Percentiles rank a stretch among this genome's conserved stretches.
Evolutionary conservation across 768 basidiomycete species (phyloP).

Genomic region (Naganishia kalamii): DNA sequence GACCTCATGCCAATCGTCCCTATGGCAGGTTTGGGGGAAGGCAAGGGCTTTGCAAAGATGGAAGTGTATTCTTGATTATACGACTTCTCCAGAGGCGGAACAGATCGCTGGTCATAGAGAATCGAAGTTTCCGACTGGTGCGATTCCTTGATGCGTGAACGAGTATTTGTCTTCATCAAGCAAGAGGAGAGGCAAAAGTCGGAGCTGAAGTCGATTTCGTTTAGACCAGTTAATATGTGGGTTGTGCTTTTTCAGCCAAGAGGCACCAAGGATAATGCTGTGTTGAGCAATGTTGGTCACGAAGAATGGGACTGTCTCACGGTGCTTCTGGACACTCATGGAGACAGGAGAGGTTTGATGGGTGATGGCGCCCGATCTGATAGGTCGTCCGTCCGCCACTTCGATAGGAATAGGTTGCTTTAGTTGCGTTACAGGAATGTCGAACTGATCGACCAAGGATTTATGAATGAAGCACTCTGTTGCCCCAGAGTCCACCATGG

Average conservation of each 20-base stretch:
- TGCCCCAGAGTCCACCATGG: neutral
- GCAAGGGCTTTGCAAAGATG: neutral
- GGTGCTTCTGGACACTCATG: neutral
- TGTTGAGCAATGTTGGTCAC: neutral
- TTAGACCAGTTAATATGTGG: neutral
- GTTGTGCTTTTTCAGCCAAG: neutral
- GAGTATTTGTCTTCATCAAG: neutral
- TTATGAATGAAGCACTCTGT: neutral
- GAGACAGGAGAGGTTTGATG: neutral
- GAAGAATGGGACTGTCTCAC: neutral
- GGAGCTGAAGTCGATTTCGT: slow-evolving; percentile 1
- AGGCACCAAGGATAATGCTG: neutral
- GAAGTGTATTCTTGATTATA: slow-evolving; percentile 1
- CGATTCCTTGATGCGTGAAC: neutral
- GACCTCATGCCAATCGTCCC: slow-evolving; percentile 3
- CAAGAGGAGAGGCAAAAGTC: neutral
- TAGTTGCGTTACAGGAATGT: neutral
- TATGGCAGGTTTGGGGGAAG: neutral
- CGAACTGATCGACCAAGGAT: neutral
- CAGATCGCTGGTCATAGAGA: no score
- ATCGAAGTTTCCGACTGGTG: neutral
- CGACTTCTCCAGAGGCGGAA: neutral
- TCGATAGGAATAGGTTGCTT: neutral
- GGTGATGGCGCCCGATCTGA: neutral
- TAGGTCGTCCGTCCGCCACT: neutral